Evolutionary conservation across 345 rosid species (phyloP), one percentile per base, ranked within the genome.

Genomic region (Brassica nigra): DNA sequence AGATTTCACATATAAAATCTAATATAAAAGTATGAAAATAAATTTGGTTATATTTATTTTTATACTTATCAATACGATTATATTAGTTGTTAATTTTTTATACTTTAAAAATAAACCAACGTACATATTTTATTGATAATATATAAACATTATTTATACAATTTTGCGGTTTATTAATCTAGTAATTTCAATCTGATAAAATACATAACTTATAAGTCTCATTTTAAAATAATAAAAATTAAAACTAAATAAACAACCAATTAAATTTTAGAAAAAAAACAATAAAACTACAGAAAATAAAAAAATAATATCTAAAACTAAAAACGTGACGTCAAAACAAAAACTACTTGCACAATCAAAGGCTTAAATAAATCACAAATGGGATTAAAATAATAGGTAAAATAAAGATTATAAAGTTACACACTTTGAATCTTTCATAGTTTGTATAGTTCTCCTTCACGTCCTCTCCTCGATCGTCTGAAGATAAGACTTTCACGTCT

Each of bases 401-500:
- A 20, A 34, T 49, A 27, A 15, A 68, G 15, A 18, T 36, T 27
- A 7, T 65, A 66, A 78, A 72, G 36, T 18, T 20, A 57, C 20
- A 9, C 28, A 61, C 15, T 78, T 71, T 28, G 66, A 64, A 34
- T 63, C 54, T 31, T 62, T 63, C 20, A 29, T 12, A 42, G 29
- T 28, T 14, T 5, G 5, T 11, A 65, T 18, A 18, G 55, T 5
- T 8, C 29, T 63, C 42, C 63, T 66, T 57, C 30, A 16, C 3
- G 33, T 23, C 8, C 66, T 29, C 42, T 65, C 59, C 11, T n/a
- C 52, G 8, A 71, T 71, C 55, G 10, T 73, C 74, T 37, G 18
- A 49, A 76, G 65, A 52, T 68, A 39, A 44, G 59, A 39, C 73
- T 37, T 7, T 14, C 68, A 36, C 47, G 6, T 15, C 63, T 62